Evolutionary conservation across 1,284 basidiomycete genomes (phyloP), one percentile per base, ranked within the genome.

Genomic region (Tilletiaria anomala): DNA sequence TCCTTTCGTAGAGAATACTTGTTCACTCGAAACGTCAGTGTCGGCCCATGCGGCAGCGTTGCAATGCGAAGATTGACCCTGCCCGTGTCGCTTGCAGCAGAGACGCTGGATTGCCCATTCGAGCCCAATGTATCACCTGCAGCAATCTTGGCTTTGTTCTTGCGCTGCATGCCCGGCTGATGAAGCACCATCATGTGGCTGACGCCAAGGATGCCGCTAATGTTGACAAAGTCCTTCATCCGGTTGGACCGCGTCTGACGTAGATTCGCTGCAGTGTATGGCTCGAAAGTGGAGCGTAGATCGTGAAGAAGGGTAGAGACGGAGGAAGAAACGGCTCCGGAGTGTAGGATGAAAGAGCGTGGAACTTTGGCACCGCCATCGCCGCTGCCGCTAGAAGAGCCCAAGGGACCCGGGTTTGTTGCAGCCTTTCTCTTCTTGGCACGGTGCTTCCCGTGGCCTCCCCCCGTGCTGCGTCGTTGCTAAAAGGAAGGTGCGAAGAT

Each of bases 231-330:
- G 69, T 97, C 93, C 68, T 88, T 84, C 19, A 97, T 74, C 65
- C 89, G 83, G 65, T 96, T 96, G 39, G 82, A 15, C 26, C 15
- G 24, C 32, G 23, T 18, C n/a, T 37, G 35, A 19, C 48, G 79
- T 15, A 99, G 75, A 38, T 89, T 75, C 47, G 80, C 81, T 5
- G 91, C 93, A 16, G 93, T 99, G 68, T 96, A 88, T 46, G 93
- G 93, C 69, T 97, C 93, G 84, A 99, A 87, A 48, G 93, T 81
- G 68, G 84, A 83, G 56, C 93, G 75, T 58, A 94, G 73, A 69
- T 99, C 93, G 40, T 82, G 76, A 12, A 94, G 88, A 22, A 99
- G 78, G 56, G 86, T 31, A 8, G 10, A n/a, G 26, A 8, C 26
- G n/a, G 26, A 8, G 10, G 26, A n/a, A 8, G 26, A 8, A n/a